phyloP scores from a whole-genome alignment of 345 rosid genomes.

The Populus tremula region DNA sequence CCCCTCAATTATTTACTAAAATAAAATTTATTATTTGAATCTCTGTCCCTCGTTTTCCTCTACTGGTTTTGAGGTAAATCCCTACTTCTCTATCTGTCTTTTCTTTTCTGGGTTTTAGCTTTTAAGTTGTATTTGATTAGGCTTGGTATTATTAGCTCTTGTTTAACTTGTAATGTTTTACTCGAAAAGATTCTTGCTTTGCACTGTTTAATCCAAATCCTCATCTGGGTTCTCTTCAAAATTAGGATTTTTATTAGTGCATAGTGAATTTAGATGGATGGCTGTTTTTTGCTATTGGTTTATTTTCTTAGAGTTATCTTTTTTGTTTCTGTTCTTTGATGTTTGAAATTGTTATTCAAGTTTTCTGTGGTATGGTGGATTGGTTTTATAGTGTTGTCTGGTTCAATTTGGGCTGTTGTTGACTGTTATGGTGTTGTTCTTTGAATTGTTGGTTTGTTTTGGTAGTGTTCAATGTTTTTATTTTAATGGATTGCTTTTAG shows the following conservation, averaged over 20 bases:
- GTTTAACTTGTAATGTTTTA: background rate
- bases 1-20: background rate
- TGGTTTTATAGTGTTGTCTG: background rate
- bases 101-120: background rate
- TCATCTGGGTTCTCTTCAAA: slow-evolving; percentile 27
- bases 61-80: slow-evolving; percentile 23
- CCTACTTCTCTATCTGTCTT: background rate
- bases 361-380: background rate
- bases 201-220: slow-evolving; percentile 15
- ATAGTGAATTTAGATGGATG: background rate
- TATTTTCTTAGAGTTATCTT: background rate
- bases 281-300: background rate
- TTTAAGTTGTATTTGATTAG: background rate
- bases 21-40: background rate
- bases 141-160: background rate
- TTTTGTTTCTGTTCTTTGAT: background rate
- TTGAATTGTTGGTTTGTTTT: slow-evolving; percentile 2
- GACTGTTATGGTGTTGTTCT: background rate
- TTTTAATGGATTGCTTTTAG: slow-evolving; percentile 30
- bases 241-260: slow-evolving; percentile 8
- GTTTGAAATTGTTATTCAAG: background rate
- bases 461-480: slow-evolving; percentile 11
- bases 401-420: background rate
- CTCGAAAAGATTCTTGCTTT: slow-evolving; percentile 19
- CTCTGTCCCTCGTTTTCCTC: slow-evolving; percentile 6